Conservation (phyloP, 1,139 yeast species). For the Taiozyma onychis region DNA sequence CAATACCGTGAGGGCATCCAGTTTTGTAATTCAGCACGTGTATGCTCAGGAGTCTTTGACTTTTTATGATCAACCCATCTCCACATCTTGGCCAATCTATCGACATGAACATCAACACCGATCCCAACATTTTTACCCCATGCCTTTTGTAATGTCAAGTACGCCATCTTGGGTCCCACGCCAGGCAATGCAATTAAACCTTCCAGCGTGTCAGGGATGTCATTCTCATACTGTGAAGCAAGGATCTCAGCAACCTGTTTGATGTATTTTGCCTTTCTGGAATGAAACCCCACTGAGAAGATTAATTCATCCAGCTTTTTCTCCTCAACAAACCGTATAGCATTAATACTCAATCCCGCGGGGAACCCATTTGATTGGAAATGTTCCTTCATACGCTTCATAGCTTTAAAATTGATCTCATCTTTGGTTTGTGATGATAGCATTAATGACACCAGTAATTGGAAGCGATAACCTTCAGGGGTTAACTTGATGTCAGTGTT, state of each 20-base stretch:
- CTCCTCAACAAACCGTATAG: conserved; percentile 48
- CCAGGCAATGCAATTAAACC: conserved; percentile 76
- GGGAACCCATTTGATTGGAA: conserved; percentile 32
- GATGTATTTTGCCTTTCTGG: conserved; percentile 68
- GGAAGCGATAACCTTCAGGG: conserved; percentile 56
- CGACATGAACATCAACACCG: conserved; percentile 93
- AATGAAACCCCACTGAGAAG: conserved; percentile 83
- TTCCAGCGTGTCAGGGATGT: conserved; percentile 63
- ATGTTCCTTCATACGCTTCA: conserved; percentile 50
- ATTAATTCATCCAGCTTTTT: conserved; percentile 57
- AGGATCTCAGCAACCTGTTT: conserved; percentile 56
- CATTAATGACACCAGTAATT: conserved; percentile 74
- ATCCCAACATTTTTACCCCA: conserved; percentile 77
- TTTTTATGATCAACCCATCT: conserved; percentile 54
- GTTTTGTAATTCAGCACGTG: conserved; percentile 59
- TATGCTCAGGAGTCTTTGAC: conserved; percentile 65
- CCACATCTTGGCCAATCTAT: conserved; percentile 77
- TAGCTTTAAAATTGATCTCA: conserved; percentile 73
- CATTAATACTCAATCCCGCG: conserved; percentile 37
- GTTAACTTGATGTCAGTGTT: conserved; percentile 27
- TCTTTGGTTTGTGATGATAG: conserved; percentile 92
- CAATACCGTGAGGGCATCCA: conserved; percentile 76
- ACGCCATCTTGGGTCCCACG: conserved; percentile 96
- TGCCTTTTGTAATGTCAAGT: conserved; percentile 70
- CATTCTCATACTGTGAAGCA: conserved; percentile 47